A percentile compares a stretch with the other conserved stretches of the same genome.
Conservation (phyloP, 192 early-diverging fungal species). For the Obelidium mucronatum region DNA sequence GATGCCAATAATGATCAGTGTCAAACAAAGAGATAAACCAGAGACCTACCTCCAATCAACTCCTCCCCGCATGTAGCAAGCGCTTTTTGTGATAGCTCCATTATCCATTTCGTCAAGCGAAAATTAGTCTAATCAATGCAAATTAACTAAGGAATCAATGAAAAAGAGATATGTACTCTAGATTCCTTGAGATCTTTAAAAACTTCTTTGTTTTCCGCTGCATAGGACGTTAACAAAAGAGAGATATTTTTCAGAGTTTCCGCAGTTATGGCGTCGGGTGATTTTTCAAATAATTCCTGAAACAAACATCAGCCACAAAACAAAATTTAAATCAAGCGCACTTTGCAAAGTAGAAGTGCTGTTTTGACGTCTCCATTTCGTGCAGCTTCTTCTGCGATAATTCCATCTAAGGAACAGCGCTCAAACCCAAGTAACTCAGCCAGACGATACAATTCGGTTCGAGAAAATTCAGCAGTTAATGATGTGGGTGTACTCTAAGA, state of each 20-base stretch:
- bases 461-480: conserved; percentile 37
- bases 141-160: background rate
- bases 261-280: conserved; percentile 40
- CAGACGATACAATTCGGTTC: conserved; percentile 42
- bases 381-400: conserved; percentile 68
- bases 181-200: conserved; percentile 44
- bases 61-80: conserved; percentile 41
- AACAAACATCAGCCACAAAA: background rate
- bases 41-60: conserved; percentile 30
- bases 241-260: conserved; percentile 44
- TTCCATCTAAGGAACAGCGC: conserved; percentile 46
- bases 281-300: conserved; percentile 54
- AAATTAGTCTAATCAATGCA: conserved; percentile 15
- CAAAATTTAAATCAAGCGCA: background rate
- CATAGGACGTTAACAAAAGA: conserved; percentile 39
- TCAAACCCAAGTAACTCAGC: conserved; percentile 56
- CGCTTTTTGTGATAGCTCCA: conserved; percentile 49
- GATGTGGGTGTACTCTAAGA: background rate
- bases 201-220: conserved; percentile 44
- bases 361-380: conserved; percentile 58
- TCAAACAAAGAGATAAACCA: conserved; percentile 27
- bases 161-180: background rate
- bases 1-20: background rate
- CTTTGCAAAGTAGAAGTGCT: conserved; percentile 53
- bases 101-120: conserved; percentile 48